Percentiles rank a stretch among this genome's conserved stretches.
phyloP scores from a whole-genome alignment of 2,329 filamentous ascomycete species.

The Trichoderma koningiopsis region DNA sequence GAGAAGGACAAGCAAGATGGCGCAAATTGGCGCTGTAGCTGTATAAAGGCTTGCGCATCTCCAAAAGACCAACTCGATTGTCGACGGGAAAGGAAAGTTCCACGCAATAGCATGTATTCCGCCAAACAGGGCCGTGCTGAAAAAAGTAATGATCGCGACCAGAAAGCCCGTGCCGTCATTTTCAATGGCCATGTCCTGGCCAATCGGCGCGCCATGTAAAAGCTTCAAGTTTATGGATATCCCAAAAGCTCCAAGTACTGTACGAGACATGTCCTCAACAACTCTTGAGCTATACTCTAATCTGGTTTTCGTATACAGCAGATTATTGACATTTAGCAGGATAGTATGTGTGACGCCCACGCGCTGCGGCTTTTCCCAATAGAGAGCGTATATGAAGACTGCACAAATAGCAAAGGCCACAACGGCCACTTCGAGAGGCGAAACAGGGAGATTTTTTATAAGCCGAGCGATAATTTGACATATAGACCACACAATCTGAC shows the following conservation, averaged over 20 bases:
- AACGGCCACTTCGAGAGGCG: not conserved
- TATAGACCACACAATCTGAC: not conserved
- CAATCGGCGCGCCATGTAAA: not conserved
- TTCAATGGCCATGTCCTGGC: too few species aligned
- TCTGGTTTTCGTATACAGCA: not conserved
- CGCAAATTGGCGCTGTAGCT: too few species aligned
- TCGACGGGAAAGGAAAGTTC: constrained; percentile 13
- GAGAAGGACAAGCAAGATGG: too few species aligned
- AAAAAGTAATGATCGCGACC: too few species aligned
- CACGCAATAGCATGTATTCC: not conserved
- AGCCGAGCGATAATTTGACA: not conserved
- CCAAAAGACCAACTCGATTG: not conserved
- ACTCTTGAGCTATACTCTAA: too few species aligned
- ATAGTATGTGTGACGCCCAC: not conserved
- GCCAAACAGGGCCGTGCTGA: not conserved
- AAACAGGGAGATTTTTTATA: not conserved
- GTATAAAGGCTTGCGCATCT: not conserved
- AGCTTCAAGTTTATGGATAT: too few species aligned
- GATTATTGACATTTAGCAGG: not conserved
- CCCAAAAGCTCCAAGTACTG: too few species aligned
- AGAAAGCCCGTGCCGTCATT: too few species aligned
- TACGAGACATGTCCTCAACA: too few species aligned
- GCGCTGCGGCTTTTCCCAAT: not conserved
- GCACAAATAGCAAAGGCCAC: not conserved
- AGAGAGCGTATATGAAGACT: not conserved